Evolutionary conservation across 192 early-diverging fungal species (phyloP).

Genomic region (Umbelopsis vinacea): DNA sequence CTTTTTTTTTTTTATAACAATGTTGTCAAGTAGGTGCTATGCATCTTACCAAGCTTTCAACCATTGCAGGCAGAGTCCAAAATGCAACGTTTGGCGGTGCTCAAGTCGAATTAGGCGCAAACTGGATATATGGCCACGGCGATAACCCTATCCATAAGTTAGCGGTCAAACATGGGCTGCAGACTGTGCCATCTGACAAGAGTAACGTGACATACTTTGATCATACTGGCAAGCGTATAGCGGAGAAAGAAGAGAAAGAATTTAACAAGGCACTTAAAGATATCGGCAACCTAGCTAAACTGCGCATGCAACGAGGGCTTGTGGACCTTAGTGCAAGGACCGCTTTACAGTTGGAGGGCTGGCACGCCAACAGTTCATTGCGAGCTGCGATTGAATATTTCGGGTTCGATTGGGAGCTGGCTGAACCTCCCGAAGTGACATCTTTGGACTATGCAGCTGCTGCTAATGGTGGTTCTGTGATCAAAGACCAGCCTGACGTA

Average conservation of each 20-base stretch:
- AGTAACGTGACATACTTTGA: conserved; percentile 36
- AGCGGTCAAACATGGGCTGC: conserved; percentile 36
- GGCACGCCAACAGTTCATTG: conserved; percentile 32
- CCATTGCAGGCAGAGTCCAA: conserved; percentile 11
- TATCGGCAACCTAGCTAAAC: conserved; percentile 13
- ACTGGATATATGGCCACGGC: conserved; percentile 42
- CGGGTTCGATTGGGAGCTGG: conserved; percentile 39
- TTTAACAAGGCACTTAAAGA: conserved; percentile 15
- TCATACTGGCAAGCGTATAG: conserved; percentile 18
- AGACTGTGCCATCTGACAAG: conserved; percentile 36
- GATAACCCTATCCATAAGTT: conserved; percentile 44
- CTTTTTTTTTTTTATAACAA: too few species aligned
- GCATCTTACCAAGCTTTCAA: background rate
- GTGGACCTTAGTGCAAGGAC: conserved; percentile 42
- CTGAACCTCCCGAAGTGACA: conserved; percentile 37
- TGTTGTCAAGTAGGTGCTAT: too few species aligned
- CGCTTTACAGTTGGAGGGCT: conserved; percentile 34
- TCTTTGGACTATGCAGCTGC: conserved; percentile 41
- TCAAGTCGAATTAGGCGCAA: conserved; percentile 24
- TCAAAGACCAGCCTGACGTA: conserved; percentile 16
- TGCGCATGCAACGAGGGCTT: conserved; percentile 25
- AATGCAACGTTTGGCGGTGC: conserved; percentile 19
- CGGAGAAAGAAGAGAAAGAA: conserved; percentile 6
- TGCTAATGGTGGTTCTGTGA: conserved; percentile 17
- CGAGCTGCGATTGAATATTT: conserved; percentile 45